phyloP scores from a whole-genome alignment of 176 grass and related monocot genomes.

The Carex parvula region DNA sequence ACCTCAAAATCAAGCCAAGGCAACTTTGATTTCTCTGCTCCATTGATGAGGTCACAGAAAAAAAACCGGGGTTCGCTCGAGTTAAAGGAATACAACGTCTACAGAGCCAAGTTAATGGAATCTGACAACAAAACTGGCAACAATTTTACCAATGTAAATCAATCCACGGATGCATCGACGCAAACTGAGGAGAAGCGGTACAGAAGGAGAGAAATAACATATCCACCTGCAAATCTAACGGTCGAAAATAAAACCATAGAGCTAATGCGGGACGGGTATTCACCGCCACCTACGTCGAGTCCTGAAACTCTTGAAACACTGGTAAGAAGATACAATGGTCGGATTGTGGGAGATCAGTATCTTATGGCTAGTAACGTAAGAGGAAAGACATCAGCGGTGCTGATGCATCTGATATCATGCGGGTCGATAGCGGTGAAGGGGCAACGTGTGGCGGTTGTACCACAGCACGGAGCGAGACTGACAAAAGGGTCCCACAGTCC shows the following conservation, averaged over 20 bases:
- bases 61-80: background rate
- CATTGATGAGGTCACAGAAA: conserved; percentile 13
- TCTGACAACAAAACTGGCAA: background rate
- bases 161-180: conserved; percentile 58
- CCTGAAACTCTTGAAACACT: conserved; percentile 75
- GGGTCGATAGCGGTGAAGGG: conserved; percentile 57
- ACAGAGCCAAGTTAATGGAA: conserved; percentile 30
- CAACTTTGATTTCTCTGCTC: background rate
- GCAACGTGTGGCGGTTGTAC: conserved; percentile 28
- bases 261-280: conserved; percentile 54
- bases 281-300: conserved; percentile 63
- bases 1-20: conserved; percentile 7
- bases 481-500: conserved; percentile 18
- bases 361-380: conserved; percentile 24
- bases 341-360: conserved; percentile 24
- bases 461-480: conserved; percentile 29
- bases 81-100: conserved; percentile 44
- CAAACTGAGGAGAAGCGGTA: conserved; percentile 62
- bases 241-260: conserved; percentile 25
- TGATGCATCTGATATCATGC: conserved; percentile 91
- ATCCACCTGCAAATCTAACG: background rate
- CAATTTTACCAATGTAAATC: background rate
- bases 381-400: conserved; percentile 51
- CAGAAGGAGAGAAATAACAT: background rate
- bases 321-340: conserved; percentile 44